Conservation (phyloP, 2,329 filamentous ascomycete genomes). For the Exserohilum rostratum region DNA sequence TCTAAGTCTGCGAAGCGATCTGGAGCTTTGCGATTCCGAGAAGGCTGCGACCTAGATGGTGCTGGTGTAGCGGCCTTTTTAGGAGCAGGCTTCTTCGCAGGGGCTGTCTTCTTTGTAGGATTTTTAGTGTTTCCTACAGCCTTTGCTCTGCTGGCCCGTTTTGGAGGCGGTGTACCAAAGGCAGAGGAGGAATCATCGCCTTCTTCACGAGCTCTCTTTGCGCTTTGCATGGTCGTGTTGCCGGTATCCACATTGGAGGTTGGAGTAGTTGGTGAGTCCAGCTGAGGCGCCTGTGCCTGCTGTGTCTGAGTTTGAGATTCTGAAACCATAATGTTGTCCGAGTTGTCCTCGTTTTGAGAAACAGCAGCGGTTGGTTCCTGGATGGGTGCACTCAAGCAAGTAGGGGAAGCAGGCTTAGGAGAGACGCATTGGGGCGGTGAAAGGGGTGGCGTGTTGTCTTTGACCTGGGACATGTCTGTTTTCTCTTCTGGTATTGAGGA, state of each 20-base stretch:
- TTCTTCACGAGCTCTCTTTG: constrained; percentile 18
- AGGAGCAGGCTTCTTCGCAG: constrained; percentile 7
- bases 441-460: constrained; percentile 15
- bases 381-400: background rate
- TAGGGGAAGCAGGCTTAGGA: background rate
- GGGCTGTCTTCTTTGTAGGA: background rate
- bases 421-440: constrained; percentile 13
- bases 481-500: constrained; percentile 7
- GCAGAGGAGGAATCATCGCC: background rate
- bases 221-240: background rate
- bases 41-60: constrained; percentile 24
- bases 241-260: constrained; percentile 6
- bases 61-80: constrained; percentile 15
- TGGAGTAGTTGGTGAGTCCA: background rate
- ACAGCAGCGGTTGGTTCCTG: background rate
- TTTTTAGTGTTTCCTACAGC: constrained; percentile 1
- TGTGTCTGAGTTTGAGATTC: background rate
- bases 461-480: constrained; percentile 12
- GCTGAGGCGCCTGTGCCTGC: background rate
- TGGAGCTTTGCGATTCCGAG: constrained; percentile 38
- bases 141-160: constrained; percentile 8
- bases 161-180: constrained; percentile 12
- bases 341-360: background rate
- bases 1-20: constrained; percentile 26
- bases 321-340: background rate